Evolutionary conservation across 805 yeast species (phyloP).

Genomic region (Pichia cephalocereana): DNA sequence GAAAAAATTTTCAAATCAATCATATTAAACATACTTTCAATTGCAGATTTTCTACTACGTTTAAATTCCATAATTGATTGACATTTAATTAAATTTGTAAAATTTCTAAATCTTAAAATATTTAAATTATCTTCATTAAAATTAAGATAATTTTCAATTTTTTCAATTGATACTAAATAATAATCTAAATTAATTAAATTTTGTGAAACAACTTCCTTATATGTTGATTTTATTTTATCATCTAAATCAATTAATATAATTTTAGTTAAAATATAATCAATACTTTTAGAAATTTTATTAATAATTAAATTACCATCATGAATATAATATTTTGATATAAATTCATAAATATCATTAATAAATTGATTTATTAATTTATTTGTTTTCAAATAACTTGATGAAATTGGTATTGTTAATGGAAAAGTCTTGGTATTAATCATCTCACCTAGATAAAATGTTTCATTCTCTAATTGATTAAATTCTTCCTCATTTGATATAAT

Average conservation of each 20-base stretch:
- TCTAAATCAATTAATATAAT: slow-evolving; percentile 59
- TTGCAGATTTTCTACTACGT: slow-evolving; percentile 54
- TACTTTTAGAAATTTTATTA: slow-evolving; percentile 47
- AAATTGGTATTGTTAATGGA: slow-evolving; percentile 75
- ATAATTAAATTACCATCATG: slow-evolving; percentile 53
- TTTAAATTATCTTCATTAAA: slow-evolving; percentile 28
- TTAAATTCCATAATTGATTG: slow-evolving; percentile 40
- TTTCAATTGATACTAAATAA: slow-evolving; percentile 66
- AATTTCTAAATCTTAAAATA: slow-evolving; percentile 19
- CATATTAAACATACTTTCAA: slow-evolving; percentile 69
- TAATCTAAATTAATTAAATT: slow-evolving; percentile 82
- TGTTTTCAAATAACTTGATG: slow-evolving; percentile 78
- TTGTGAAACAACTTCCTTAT: slow-evolving; percentile 87
- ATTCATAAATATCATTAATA: slow-evolving; percentile 53
- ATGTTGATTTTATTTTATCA: slow-evolving; percentile 54
- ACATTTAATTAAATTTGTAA: slow-evolving; percentile 24
- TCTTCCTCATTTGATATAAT: slow-evolving; percentile 49
- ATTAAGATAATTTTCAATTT: slow-evolving; percentile 42
- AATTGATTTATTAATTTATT: slow-evolving; percentile 68
- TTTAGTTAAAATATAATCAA: slow-evolving; percentile 61
- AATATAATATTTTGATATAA: slow-evolving; percentile 55
- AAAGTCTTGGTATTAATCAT: too few relatives aligned
- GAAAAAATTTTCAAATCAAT: slow-evolving; percentile 75
- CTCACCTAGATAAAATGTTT: slow-evolving; percentile 25
- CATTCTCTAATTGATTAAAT: slow-evolving; percentile 51